Percentiles rank a stretch among this genome's conserved stretches.
Conservation (phyloP, 2,329 filamentous ascomycete genomes). For the Verticillium nonalfalfae region DNA sequence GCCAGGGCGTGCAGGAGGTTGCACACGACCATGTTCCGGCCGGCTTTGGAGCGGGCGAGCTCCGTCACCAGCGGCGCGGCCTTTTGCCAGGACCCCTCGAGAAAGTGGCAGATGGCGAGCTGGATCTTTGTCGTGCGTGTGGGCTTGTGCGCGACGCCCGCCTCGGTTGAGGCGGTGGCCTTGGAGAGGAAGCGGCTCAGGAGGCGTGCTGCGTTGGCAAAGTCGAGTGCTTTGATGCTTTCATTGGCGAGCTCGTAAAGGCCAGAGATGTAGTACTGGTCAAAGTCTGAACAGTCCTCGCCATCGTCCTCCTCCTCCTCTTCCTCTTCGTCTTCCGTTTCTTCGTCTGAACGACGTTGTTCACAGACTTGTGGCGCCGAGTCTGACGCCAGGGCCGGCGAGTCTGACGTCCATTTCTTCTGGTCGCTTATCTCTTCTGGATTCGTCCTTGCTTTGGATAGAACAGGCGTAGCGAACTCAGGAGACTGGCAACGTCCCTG, state of each 20-base stretch:
- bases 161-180: background rate
- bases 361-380: background rate
- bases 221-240: constrained; percentile 17
- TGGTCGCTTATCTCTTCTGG: background rate
- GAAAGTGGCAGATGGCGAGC: constrained; percentile 15
- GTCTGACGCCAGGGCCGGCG: background rate
- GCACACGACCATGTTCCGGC: constrained; percentile 12
- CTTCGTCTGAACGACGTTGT: background rate
- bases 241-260: constrained; percentile 16
- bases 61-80: constrained; percentile 12
- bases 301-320: constrained; percentile 1
- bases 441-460: background rate
- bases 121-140: constrained; percentile 13
- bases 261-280: constrained; percentile 8
- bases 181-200: constrained; percentile 3
- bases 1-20: constrained; percentile 16
- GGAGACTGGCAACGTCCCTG: background rate
- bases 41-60: constrained; percentile 8
- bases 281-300: background rate
- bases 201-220: constrained; percentile 3
- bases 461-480: background rate
- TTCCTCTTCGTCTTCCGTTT: constrained; percentile 3
- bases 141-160: constrained; percentile 8
- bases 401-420: background rate
- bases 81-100: constrained; percentile 13